phyloP scores from a whole-genome alignment of 1,284 basidiomycete genomes.

The Malassezia vespertilionis region DNA sequence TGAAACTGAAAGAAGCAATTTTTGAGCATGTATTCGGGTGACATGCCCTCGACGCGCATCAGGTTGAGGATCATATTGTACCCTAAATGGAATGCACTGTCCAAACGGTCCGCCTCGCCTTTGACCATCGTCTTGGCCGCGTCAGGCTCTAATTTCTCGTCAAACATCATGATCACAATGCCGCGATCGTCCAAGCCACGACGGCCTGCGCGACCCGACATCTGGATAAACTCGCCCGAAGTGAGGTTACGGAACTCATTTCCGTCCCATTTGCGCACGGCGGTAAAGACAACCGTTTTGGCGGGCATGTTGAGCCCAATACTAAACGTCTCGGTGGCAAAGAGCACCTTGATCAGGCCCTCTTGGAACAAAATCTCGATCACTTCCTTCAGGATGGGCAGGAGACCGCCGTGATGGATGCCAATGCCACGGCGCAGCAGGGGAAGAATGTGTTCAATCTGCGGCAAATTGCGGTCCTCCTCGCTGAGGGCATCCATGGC shows the following conservation, averaged over 20 bases:
- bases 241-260: slow-evolving; percentile 76
- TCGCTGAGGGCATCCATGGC: slow-evolving; percentile 79
- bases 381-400: slow-evolving; percentile 96
- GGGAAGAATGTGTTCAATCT: slow-evolving; percentile 85
- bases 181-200: slow-evolving; percentile 96
- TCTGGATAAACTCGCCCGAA: slow-evolving; percentile 53
- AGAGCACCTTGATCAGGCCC: slow-evolving; percentile 95
- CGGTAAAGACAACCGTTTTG: slow-evolving; percentile 96
- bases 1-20: slow-evolving; percentile 98
- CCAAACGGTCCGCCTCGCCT: slow-evolving; percentile 89
- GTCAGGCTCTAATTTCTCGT: slow-evolving; percentile 87
- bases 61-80: slow-evolving; percentile 99
- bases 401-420: slow-evolving; percentile 92
- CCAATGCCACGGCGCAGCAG: slow-evolving; percentile 90
- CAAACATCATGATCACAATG: slow-evolving; percentile 99
- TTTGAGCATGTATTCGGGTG: slow-evolving; percentile 96
- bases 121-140: slow-evolving; percentile 96
- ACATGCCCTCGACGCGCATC: slow-evolving; percentile 96
- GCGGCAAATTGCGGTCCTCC: slow-evolving; percentile 80
- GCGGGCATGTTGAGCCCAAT: slow-evolving; percentile 99
- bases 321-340: slow-evolving; percentile 98
- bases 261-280: slow-evolving; percentile 90
- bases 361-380: slow-evolving; percentile 99
- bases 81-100: slow-evolving; percentile 95
- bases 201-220: slow-evolving; percentile 95